Evolutionary conservation across 2,329 filamentous ascomycete species (phyloP).

Genomic region (Chaetothyriales sp.): DNA sequence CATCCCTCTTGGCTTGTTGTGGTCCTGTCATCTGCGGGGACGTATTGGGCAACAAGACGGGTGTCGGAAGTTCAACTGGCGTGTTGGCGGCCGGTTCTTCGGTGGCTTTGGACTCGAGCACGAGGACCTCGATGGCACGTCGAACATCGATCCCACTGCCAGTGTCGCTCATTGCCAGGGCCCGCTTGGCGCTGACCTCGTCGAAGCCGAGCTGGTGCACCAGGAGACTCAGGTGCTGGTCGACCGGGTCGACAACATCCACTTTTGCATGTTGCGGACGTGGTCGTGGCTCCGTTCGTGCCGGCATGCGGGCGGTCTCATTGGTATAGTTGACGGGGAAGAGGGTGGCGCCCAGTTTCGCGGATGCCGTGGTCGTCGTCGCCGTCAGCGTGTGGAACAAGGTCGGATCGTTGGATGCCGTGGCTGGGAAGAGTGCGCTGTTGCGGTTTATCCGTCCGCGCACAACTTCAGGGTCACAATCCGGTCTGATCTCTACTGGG

Average conservation of each 20-base stretch:
- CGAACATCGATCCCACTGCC: conserved; percentile 44
- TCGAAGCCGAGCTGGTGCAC: conserved; percentile 45
- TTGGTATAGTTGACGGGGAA: conserved; percentile 15
- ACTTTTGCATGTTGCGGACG: conserved; percentile 1
- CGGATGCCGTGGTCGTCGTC: conserved; percentile 12
- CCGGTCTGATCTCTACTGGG: conserved; percentile 5
- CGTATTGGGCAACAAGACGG: not conserved
- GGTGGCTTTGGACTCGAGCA: conserved; percentile 24
- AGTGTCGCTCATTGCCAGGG: conserved; percentile 43
- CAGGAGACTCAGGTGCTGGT: conserved; percentile 41
- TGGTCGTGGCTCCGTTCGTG: conserved; percentile 7
- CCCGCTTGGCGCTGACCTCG: conserved; percentile 39
- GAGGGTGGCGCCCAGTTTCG: conserved; percentile 13
- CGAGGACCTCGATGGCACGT: conserved; percentile 40
- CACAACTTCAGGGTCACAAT: conserved; percentile 2
- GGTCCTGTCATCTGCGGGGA: not conserved
- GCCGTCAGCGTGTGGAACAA: conserved; percentile 11
- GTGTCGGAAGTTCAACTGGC: conserved; percentile 14
- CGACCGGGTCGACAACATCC: conserved; percentile 37
- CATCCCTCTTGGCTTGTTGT: not conserved
- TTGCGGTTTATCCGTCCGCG: not conserved
- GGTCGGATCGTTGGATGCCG: conserved; percentile 12
- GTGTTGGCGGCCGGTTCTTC: conserved; percentile 12
- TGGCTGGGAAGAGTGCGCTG: conserved; percentile 7
- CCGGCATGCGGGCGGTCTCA: conserved; percentile 8